Conservation (phyloP, 2,329 filamentous ascomycete species). For the Fusarium anguioides region DNA sequence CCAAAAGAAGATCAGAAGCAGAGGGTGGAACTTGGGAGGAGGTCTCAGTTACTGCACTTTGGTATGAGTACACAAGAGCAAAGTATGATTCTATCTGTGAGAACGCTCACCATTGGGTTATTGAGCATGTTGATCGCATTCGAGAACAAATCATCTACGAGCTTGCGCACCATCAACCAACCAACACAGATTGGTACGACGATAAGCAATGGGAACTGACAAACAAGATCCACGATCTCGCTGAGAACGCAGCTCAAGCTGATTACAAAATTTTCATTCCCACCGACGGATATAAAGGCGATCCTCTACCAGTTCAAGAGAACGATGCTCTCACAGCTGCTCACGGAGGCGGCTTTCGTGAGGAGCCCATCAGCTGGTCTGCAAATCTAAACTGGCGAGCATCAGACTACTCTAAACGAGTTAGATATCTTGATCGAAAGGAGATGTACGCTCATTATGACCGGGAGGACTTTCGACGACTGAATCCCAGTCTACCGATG, state of each 20-base stretch:
- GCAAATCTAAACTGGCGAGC: conserved; percentile 7
- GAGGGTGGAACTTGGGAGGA: neutral
- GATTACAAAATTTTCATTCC: conserved; percentile 44
- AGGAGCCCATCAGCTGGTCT: conserved; percentile 22
- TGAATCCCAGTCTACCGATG: too few species aligned
- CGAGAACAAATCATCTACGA: conserved; percentile 19
- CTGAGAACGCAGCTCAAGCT: conserved; percentile 35
- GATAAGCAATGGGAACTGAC: conserved; percentile 31
- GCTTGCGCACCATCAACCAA: conserved; percentile 1
- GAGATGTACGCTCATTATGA: neutral
- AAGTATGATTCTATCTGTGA: conserved; percentile 38
- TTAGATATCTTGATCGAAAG: conserved; percentile 7
- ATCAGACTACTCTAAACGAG: conserved; percentile 9
- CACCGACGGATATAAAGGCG: conserved; percentile 46
- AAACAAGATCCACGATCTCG: conserved; percentile 42
- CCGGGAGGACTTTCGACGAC: neutral
- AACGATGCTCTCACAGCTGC: neutral
- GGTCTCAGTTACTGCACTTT: conserved; percentile 36
- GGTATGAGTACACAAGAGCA: conserved; percentile 43
- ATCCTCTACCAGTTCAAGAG: conserved; percentile 22
- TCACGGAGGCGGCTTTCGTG: neutral
- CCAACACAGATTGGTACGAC: neutral
- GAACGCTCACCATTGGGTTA: conserved; percentile 43
- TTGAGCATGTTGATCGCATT: conserved; percentile 39
- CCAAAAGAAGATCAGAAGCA: conserved; percentile 3